Percentiles rank a stretch among this genome's conserved stretches.
phyloP scores from a whole-genome alignment of 345 rosid species.

The Carallia pectinifolia region DNA sequence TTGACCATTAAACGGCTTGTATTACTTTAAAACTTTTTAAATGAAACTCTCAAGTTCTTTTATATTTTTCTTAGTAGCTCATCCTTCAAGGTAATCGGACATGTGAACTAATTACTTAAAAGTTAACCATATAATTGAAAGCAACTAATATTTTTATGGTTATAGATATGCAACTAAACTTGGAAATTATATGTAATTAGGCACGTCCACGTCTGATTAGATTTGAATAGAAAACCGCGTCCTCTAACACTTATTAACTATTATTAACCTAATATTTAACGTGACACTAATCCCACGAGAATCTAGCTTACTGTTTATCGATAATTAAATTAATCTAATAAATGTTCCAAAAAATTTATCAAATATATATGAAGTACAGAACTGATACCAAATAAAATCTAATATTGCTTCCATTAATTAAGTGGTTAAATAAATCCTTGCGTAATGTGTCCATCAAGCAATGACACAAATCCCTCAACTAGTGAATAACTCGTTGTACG shows the following conservation, averaged over 20 bases:
- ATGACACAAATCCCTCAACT: neutral
- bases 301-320: too few species aligned
- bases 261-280: too few species aligned
- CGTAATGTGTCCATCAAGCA: neutral
- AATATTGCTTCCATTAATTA: neutral
- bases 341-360: too few species aligned
- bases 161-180: neutral
- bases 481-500: too few species aligned
- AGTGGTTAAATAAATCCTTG: slow-evolving; percentile 6
- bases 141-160: too few species aligned
- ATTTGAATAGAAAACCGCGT: neutral
- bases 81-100: neutral
- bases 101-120: neutral
- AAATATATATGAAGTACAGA: too few species aligned
- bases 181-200: neutral
- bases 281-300: too few species aligned
- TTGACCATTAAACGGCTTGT: too few species aligned
- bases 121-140: neutral
- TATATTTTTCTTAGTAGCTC: neutral
- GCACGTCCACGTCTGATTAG: neutral
- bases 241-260: too few species aligned
- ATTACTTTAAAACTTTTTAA: too few species aligned
- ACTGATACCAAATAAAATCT: neutral
- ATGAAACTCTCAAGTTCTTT: too few species aligned
- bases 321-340: too few species aligned